Evolutionary conservation across 2,329 filamentous ascomycete genomes (phyloP).

Genomic region (Chrysosporium queenslandicum): DNA sequence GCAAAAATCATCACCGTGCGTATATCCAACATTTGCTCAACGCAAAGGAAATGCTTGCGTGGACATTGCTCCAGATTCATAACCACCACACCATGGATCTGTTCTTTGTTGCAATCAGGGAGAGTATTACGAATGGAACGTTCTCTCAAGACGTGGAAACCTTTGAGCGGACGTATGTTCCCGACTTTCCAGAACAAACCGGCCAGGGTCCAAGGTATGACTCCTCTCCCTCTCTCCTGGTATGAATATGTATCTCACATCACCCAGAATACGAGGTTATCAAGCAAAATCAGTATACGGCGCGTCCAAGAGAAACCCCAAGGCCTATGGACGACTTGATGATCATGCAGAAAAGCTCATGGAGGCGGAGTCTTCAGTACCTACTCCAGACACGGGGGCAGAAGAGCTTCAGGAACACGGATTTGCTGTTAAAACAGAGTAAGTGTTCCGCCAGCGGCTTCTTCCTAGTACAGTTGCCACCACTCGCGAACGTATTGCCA

Average conservation of each 20-base stretch:
- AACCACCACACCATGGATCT: constrained; percentile 63
- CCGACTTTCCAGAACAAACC: constrained; percentile 60
- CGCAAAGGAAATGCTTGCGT: constrained; percentile 93
- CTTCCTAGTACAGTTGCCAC: no score
- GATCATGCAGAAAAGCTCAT: constrained; percentile 40
- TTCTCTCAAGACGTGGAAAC: constrained; percentile 46
- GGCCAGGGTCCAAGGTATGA: constrained; percentile 62
- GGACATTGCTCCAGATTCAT: constrained; percentile 85
- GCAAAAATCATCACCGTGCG: constrained; percentile 70
- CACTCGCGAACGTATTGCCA: no score
- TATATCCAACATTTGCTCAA: constrained; percentile 79
- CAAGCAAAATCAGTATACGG: constrained; percentile 63
- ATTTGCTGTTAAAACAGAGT: constrained; percentile 41
- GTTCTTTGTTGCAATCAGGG: constrained; percentile 65
- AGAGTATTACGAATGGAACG: constrained; percentile 48
- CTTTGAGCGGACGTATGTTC: constrained; percentile 61
- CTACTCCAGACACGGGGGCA: constrained; percentile 43
- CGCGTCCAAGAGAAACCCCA: constrained; percentile 54
- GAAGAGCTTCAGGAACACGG: constrained; percentile 47
- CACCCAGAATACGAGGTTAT: constrained; percentile 58
- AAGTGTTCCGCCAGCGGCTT: neutral
- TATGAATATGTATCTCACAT: neutral
- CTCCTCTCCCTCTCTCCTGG: neutral
- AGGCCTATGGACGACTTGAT: constrained; percentile 54
- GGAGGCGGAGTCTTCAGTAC: constrained; percentile 42